A percentile compares a stretch with the other conserved stretches of the same genome.
These are phyloP conservation scores for Nothophytophthora sp. DNA, from an alignment of 352 stramenopile species.

Conservation along the genomic window DNA sequence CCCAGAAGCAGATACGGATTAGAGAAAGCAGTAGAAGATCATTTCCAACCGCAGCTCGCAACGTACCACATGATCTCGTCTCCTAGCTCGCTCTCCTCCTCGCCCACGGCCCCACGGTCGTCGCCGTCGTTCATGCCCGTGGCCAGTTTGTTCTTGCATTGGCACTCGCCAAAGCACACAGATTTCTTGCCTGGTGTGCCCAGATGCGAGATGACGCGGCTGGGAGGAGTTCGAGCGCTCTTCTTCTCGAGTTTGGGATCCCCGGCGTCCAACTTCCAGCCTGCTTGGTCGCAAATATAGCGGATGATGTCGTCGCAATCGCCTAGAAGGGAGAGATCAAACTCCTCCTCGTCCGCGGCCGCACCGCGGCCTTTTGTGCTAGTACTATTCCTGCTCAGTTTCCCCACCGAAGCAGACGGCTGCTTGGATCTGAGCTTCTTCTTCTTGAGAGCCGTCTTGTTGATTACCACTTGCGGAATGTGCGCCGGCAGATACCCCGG, in stretches of 20 bases:
- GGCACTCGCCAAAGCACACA: constrained; percentile 44
- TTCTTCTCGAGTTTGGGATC: constrained; percentile 13
- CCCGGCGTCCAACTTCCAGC: constrained; percentile 39
- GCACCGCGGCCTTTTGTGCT: constrained; percentile 17
- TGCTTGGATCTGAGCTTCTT: constrained; percentile 62
- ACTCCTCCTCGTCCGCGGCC: constrained; percentile 45
- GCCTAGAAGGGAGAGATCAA: constrained; percentile 82
- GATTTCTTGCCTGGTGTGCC: constrained; percentile 20
- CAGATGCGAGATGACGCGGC: constrained; percentile 29
- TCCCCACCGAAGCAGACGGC: constrained; percentile 10
- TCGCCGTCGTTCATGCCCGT: constrained; percentile 28
- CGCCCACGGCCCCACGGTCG: constrained; percentile 6
- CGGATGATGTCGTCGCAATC: constrained; percentile 79
- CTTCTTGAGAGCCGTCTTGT: constrained; percentile 86
- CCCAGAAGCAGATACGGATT: constrained; percentile 1
- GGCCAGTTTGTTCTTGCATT: constrained; percentile 48
- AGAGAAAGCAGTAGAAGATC: not conserved
- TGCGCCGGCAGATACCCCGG: constrained; percentile 79
- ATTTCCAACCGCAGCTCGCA: not conserved
- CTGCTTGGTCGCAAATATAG: constrained; percentile 60
- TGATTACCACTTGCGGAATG: constrained; percentile 90
- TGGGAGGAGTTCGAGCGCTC: constrained; percentile 9
- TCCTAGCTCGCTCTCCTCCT: constrained; percentile 31
- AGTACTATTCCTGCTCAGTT: constrained; percentile 14
- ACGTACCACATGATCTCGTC: constrained; percentile 56